Evolutionary conservation across 129 eudicot genomes (phyloP).

Genomic region (Logfia minima): DNA sequence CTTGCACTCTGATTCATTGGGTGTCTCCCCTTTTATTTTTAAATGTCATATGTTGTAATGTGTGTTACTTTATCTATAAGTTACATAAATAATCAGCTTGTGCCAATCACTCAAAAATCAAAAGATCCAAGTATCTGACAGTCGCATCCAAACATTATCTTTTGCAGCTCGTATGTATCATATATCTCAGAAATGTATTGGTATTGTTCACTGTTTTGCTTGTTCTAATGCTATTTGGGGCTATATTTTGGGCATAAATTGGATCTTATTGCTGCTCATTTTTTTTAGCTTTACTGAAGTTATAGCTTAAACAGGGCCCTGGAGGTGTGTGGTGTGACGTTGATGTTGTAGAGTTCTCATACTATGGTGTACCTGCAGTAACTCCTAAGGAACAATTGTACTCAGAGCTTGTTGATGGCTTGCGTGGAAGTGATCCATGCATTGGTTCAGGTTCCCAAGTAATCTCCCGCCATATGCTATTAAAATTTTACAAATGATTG

Average conservation of each 20-base stretch:
- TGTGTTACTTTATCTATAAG: too few relatives aligned
- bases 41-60: too few relatives aligned
- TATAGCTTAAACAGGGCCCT: constrained; percentile 60
- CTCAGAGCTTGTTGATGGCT: constrained; percentile 76
- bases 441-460: constrained; percentile 94
- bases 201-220: neutral
- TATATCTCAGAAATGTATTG: neutral
- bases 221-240: neutral
- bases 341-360: constrained; percentile 80
- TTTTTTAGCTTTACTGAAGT: constrained; percentile 21
- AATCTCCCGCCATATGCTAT: neutral
- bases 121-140: too few relatives aligned
- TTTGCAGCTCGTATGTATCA: neutral
- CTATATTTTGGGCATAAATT: neutral
- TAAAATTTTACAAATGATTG: neutral
- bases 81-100: too few relatives aligned
- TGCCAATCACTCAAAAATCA: too few relatives aligned
- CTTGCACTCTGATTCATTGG: too few relatives aligned
- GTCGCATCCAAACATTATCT: neutral
- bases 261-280: neutral
- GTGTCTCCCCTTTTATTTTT: too few relatives aligned
- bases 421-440: constrained; percentile 71
- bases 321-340: constrained; percentile 96
- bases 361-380: constrained; percentile 75
- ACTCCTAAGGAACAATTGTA: constrained; percentile 62